These are phyloP conservation scores for Termitomyces heimii DNA, from an alignment of 768 basidiomycete genomes.

Conservation along the genomic window DNA sequence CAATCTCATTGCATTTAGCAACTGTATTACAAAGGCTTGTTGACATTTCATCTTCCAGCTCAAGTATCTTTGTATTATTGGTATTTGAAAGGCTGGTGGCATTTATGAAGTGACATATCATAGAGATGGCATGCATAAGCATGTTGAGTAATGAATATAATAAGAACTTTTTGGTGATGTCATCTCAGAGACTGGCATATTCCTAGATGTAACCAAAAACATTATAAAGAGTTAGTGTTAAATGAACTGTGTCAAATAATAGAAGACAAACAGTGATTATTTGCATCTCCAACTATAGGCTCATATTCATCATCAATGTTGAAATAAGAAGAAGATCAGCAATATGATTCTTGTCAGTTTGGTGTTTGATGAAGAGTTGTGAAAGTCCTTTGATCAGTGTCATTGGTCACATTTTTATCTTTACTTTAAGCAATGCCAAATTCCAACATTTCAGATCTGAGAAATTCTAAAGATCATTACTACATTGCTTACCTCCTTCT, in stretches of 20 bases:
- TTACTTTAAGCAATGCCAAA: conserved; percentile 44
- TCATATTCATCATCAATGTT: conserved; percentile 80
- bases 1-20: conserved; percentile 79
- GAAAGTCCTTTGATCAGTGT: conserved; percentile 87
- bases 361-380: conserved; percentile 85
- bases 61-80: conserved; percentile 82
- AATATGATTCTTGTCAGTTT: conserved; percentile 80
- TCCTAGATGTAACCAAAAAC: conserved; percentile 38
- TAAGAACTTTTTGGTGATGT: conserved; percentile 86
- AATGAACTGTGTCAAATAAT: not conserved
- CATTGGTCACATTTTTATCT: conserved; percentile 63
- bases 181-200: conserved; percentile 89
- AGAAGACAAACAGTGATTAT: conserved; percentile 66
- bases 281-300: conserved; percentile 90
- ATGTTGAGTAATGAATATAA: conserved; percentile 79
- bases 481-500: conserved; percentile 56
- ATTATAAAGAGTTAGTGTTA: not conserved
- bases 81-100: conserved; percentile 76
- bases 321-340: conserved; percentile 77
- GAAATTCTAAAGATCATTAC: not conserved
- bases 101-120: conserved; percentile 67
- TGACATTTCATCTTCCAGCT: conserved; percentile 84
- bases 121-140: conserved; percentile 63
- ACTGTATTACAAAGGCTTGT: conserved; percentile 73
- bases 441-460: not conserved